These are phyloP conservation scores for Gossypium laxum DNA, from an alignment of 441 rosid species.

Conservation along the genomic window DNA sequence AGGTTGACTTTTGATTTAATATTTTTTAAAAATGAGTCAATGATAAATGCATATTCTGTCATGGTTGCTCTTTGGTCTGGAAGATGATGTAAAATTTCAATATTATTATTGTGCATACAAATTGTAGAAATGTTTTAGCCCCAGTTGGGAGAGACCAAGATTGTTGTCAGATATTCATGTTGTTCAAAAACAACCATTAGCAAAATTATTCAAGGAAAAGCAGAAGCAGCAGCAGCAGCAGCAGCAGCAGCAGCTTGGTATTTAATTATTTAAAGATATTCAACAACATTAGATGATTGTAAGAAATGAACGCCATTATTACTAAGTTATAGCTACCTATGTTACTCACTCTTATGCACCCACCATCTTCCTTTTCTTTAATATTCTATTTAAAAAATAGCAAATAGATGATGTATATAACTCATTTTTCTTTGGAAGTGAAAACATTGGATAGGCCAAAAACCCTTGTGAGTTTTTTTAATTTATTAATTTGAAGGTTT, in stretches of 20 bases:
- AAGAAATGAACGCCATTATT: neutral
- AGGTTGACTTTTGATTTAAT: too few species aligned
- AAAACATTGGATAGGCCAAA: neutral
- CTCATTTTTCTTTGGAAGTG: neutral
- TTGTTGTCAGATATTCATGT: neutral
- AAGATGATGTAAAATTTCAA: too few species aligned
- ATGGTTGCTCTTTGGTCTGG: too few species aligned
- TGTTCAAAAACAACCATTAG: neutral
- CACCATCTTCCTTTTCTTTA: neutral
- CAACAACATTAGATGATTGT: neutral
- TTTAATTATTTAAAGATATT: neutral
- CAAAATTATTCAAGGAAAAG: neutral
- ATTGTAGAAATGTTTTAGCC: too few species aligned
- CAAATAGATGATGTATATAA: neutral
- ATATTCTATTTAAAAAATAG: neutral
- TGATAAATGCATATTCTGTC: too few species aligned
- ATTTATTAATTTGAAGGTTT: neutral
- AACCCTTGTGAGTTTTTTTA: neutral
- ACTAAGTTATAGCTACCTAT: neutral
- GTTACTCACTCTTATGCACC: neutral
- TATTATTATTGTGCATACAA: too few species aligned
- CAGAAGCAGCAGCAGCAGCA: too few species aligned
- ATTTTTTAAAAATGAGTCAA: too few species aligned
- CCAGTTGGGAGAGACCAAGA: neutral
- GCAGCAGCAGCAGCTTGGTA: neutral